Conservation (phyloP, 2,329 filamentous ascomycete genomes). For the Podosphaera fusca region DNA sequence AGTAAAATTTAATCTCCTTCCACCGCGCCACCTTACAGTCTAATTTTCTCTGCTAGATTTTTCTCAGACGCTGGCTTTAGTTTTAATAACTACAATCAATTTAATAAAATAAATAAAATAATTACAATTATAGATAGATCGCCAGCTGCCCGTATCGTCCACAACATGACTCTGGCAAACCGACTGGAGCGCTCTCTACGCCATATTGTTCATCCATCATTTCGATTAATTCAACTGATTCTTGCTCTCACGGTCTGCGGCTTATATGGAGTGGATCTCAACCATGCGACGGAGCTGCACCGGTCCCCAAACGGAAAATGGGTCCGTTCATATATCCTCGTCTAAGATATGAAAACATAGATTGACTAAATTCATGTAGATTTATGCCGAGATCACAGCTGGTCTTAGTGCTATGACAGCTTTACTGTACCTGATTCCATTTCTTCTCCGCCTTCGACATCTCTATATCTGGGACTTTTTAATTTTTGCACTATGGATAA, state of each 20-base stretch:
- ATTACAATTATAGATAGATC: no score
- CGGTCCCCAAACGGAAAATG: constrained; percentile 41
- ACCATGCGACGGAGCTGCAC: constrained; percentile 25
- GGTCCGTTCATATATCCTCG: constrained; percentile 23
- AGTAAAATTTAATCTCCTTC: no score
- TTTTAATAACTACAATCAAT: no score
- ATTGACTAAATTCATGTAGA: constrained; percentile 17
- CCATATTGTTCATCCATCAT: constrained; percentile 24
- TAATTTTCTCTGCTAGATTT: no score
- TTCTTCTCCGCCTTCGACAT: constrained; percentile 28
- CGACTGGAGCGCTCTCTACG: no score
- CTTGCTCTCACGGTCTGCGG: constrained; percentile 56
- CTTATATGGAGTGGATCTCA: constrained; percentile 51
- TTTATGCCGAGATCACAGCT: constrained; percentile 51
- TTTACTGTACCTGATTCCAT: constrained; percentile 40
- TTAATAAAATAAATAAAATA: no score
- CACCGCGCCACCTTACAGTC: no score
- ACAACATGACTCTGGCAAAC: no score
- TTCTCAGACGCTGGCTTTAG: no score
- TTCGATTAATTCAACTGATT: constrained; percentile 58
- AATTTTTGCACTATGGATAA: constrained; percentile 57
- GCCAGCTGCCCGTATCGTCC: no score
- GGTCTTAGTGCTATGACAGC: constrained; percentile 40
- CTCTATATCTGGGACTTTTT: constrained; percentile 48
- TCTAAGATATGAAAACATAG: background rate